A percentile compares a stretch with the other conserved stretches of the same genome.
These are phyloP conservation scores for Penicillium ochrochloron DNA, from an alignment of 495 filamentous ascomycete genomes.

Conservation along the genomic window DNA sequence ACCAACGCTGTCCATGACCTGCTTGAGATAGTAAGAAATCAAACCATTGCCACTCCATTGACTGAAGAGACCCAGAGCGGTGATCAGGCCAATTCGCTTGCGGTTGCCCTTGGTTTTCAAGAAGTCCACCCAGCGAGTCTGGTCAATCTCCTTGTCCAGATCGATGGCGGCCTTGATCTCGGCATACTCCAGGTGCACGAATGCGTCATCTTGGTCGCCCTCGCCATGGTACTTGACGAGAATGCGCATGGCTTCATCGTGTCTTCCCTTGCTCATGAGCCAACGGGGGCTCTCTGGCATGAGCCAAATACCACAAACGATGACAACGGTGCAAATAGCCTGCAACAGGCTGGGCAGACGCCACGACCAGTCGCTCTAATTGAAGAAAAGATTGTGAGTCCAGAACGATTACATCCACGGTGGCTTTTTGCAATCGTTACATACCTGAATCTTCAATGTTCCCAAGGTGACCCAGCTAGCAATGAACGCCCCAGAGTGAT, in stretches of 20 bases:
- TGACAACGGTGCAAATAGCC: constrained; percentile 40
- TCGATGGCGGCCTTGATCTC: constrained; percentile 60
- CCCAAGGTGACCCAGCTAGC: constrained; percentile 28
- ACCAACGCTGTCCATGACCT: constrained; percentile 42
- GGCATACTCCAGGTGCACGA: constrained; percentile 61
- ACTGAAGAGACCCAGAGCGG: constrained; percentile 61
- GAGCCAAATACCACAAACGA: constrained; percentile 45
- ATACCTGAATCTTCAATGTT: constrained; percentile 16
- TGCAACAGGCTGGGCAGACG: constrained; percentile 45
- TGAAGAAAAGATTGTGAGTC: not conserved
- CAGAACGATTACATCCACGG: not conserved
- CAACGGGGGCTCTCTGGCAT: constrained; percentile 49
- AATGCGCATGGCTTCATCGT: constrained; percentile 54
- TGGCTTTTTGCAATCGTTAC: constrained; percentile 4
- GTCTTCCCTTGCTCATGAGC: constrained; percentile 53
- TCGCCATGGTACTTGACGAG: constrained; percentile 61
- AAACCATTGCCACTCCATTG: constrained; percentile 48
- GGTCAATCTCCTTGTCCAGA: constrained; percentile 50
- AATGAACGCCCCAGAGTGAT: constrained; percentile 22
- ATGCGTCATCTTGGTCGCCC: constrained; percentile 47
- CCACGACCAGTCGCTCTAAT: constrained; percentile 44
- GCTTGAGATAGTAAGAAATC: constrained; percentile 46
- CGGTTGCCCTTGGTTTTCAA: constrained; percentile 59
- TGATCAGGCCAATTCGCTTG: constrained; percentile 62
- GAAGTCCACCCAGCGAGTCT: constrained; percentile 63